Evolutionary conservation across 768 basidiomycete species (phyloP).

Genomic region (Amanita pallidorosea): DNA sequence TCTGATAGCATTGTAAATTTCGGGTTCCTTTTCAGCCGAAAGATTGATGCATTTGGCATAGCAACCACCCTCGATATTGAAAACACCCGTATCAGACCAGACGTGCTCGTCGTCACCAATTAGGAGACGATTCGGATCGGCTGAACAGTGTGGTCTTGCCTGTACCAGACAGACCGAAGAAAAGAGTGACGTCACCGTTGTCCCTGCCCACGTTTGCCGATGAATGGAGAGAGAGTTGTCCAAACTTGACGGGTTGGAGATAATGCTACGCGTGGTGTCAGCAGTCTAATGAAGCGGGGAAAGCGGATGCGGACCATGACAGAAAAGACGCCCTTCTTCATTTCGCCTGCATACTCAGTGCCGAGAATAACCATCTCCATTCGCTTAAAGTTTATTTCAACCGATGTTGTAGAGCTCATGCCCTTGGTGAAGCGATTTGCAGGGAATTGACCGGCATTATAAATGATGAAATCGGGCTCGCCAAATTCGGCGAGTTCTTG

Average conservation of each 20-base stretch:
- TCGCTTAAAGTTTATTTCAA: constrained; percentile 99
- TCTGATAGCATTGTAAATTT: constrained; percentile 90
- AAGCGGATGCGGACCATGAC: constrained; percentile 60
- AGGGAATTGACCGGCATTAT: constrained; percentile 99
- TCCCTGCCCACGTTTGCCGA: constrained; percentile 93
- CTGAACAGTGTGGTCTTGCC: constrained; percentile 98
- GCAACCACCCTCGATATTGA: constrained; percentile 99
- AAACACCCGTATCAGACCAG: constrained; percentile 97
- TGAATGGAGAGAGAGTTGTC: constrained; percentile 94
- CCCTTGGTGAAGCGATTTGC: constrained; percentile 99
- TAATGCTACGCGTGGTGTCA: constrained; percentile 54
- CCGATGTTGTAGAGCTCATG: constrained; percentile 98
- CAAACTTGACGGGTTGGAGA: constrained; percentile 96
- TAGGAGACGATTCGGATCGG: constrained; percentile 86
- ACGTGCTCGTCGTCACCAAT: constrained; percentile 99
- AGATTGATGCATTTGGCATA: constrained; percentile 99
- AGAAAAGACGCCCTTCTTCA: constrained; percentile 99
- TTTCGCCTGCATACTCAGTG: constrained; percentile 96
- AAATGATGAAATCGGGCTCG: constrained; percentile 98
- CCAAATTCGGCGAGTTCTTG: constrained; percentile 92
- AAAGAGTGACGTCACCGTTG: constrained; percentile 88
- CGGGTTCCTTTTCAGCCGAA: constrained; percentile 94
- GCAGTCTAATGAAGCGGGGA: neutral
- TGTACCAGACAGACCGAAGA: constrained; percentile 97
- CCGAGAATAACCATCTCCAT: constrained; percentile 99